Base-by-base conservation (phyloP, 2,329 filamentous ascomycete genomes). In the Raffaelea albimanens region DNA sequence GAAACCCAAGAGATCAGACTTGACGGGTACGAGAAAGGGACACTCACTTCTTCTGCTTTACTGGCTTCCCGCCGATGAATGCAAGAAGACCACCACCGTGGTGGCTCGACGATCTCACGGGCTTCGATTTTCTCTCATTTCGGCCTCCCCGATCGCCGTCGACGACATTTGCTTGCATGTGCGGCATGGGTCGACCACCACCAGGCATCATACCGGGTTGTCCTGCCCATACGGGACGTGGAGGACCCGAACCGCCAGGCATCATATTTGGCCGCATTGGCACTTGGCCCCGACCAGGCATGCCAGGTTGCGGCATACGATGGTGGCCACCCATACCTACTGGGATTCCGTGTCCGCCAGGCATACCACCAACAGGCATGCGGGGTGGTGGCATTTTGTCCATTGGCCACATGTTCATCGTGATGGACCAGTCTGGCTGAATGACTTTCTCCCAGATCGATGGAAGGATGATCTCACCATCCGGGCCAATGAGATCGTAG, bases 401-500 rank as follows among this genome's bases (percentile, higher is more conserved):
- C 63, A 74, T 69, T 2, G 75, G 75, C 75, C 75, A 79, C 73
- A 79, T 78, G 36, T 75, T 68, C 72, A 76, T 76, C 10, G 67
- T 73, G 48, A 75, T 69, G 40, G 74, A 68, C 82, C 81, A 85
- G 61, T 90, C 86, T 2, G 87, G 87, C 62, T 91, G 76, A 45
- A 93, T 71, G 40, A 87, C 83, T 56, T 82, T 85, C 55, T 90
- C 86, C 87, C 87, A 93, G 14, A 91, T 79, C 49, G 81, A 74
- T 5, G 86, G 85, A 38, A 93, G 76, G 57, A 93, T 90, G 53
- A 91, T 89, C 61, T 93, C 84, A 38, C 83, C 83, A 56, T 87
- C 80, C 4, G 87, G 85, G 0, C 85, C 87, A 45, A 87, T 75
- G 39, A 93, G 69, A 61, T 93, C 87, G 63, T 89, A 93, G 58